Evolutionary conservation across 306 rosid genomes (phyloP), one percentile per base, ranked within the genome.

Genomic region (Pueraria montana): DNA sequence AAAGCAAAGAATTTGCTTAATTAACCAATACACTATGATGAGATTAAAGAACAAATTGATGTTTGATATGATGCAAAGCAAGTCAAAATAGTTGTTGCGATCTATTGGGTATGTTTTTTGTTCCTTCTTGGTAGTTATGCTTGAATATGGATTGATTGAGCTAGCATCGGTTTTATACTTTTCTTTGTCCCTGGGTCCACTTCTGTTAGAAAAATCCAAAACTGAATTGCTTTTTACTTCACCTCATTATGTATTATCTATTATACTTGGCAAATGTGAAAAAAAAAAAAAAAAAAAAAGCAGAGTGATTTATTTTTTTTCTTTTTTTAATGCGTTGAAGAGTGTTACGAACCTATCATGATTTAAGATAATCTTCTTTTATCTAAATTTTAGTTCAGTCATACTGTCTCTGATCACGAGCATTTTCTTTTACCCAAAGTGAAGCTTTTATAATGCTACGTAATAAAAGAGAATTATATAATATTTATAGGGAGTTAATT

Each of bases 21-120:
- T 85, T 82, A 81, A 78, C 81, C 71, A 75, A 79, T 79, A 30
- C 85, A 82, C 74, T 74, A 84, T 85, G 85, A 85, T 84, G 86
- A 11, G 14, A 46, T 78, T 76, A 74, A 78, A 63, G 80, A 74
- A 84, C 18, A 61, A 43, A 75, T 32, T 61, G 55, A n/a, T n/a
- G 82, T 13, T 68, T 84, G 49, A 74, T 72, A 63, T 79, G 88
- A 78, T 74, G 87, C 58, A 69, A 82, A 82, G 64, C 6, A 82
- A 84, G 77, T 78, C 77, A 78, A 82, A 34, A 50, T 82, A 43
- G 64, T 77, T 82, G 86, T 67, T 84, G 86, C 58, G 42, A 48
- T 56, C 58, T 34, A 45, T 61, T 70, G n/a, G 83, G 71, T 62
- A 12, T 43, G 72, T 76, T 21, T 21, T 74, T 74, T 50, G 32